A percentile compares a stretch with the other conserved stretches of the same genome.
These are phyloP conservation scores for Trichocladium antarcticum DNA, from an alignment of 495 filamentous ascomycete genomes.

Conservation along the genomic window DNA sequence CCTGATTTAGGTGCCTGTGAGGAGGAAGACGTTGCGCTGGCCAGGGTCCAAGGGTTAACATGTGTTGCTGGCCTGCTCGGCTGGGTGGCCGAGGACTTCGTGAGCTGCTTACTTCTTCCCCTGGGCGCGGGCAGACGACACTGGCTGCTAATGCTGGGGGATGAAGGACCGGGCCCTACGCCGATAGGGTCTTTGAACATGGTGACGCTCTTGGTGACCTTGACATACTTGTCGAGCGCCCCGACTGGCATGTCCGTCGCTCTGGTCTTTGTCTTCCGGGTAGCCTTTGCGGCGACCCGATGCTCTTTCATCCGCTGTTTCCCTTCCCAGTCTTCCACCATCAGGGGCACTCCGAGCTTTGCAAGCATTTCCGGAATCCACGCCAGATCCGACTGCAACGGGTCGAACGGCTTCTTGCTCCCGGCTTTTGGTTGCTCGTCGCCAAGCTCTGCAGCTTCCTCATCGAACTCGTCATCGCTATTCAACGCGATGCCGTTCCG, in stretches of 20 bases:
- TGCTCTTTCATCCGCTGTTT: constrained; percentile 39
- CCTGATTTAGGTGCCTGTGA: constrained; percentile 1
- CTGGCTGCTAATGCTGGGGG: constrained; percentile 11
- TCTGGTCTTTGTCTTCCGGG: constrained; percentile 21
- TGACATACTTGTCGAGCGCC: constrained; percentile 31
- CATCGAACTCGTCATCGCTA: constrained; percentile 46
- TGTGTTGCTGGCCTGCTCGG: constrained; percentile 16
- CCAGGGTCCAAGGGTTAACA: constrained; percentile 36
- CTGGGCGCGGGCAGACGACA: not conserved
- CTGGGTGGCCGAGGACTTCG: constrained; percentile 15
- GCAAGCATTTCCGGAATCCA: constrained; percentile 71
- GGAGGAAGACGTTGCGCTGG: constrained; percentile 23
- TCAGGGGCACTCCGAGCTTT: constrained; percentile 56
- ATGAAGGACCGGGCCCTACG: not conserved
- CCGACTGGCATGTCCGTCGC: constrained; percentile 17
- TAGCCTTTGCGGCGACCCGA: constrained; percentile 17
- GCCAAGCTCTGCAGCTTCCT: constrained; percentile 32
- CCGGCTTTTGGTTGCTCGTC: constrained; percentile 19
- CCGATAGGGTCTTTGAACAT: not conserved
- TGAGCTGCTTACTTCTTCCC: constrained; percentile 27
- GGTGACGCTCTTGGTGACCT: constrained; percentile 25
- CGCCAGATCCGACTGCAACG: constrained; percentile 54
- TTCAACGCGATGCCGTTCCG: constrained; percentile 42
- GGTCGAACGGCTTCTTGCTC: constrained; percentile 48
- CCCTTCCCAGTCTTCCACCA: constrained; percentile 69